Evolutionary conservation across 495 filamentous ascomycete genomes (phyloP), one percentile per base, ranked within the genome.

Genomic region (Parmelia sp.): DNA sequence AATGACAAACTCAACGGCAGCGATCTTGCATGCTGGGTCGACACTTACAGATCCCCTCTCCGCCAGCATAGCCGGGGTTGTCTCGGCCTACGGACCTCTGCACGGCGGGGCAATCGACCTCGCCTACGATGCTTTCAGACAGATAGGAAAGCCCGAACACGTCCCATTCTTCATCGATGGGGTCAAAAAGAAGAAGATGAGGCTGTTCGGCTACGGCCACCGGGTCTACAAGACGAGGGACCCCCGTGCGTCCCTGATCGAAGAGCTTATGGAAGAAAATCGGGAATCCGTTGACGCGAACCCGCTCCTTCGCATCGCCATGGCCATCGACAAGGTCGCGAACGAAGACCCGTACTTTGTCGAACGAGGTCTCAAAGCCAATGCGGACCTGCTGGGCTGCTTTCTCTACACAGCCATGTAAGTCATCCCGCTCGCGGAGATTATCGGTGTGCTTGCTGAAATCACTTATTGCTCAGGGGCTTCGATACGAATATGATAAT

Each of bases 121-220:
- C 0, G 79, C 80, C 23, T 79, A 78, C 68, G 71, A 74, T 27
- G 74, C 74, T 62, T 64, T 78, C 31, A 69, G 75, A 61, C 65
- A 71, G 23, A 75, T 84, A 39, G 82, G 78, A 11, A 74, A 59
- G 17, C 64, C 14, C 2, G 39, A 15, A 15, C n/a, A n/a, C n/a
- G n/a, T n/a, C n/a, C n/a, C n/a, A n/a, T n/a, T n/a, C n/a, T n/a
- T 15, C 39, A 12, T 70, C 77, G 56, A 74, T 84, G 31, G 71
- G 74, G 81, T 84, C 35, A 83, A 81, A 65, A 62, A 66, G 11
- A 75, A 76, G 39, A 74, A 82, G 59, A 64, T 70, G 25, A 76
- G 82, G n/a, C 68, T 84, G 10, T 83, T 78, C 53, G 82, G 82
- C 19, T 82, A 80, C 68, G 82, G 82, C 23, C 82, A 84, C 67